phyloP scores from a whole-genome alignment of 208 protist genomes.

The Herpetomonas tarakana region DNA sequence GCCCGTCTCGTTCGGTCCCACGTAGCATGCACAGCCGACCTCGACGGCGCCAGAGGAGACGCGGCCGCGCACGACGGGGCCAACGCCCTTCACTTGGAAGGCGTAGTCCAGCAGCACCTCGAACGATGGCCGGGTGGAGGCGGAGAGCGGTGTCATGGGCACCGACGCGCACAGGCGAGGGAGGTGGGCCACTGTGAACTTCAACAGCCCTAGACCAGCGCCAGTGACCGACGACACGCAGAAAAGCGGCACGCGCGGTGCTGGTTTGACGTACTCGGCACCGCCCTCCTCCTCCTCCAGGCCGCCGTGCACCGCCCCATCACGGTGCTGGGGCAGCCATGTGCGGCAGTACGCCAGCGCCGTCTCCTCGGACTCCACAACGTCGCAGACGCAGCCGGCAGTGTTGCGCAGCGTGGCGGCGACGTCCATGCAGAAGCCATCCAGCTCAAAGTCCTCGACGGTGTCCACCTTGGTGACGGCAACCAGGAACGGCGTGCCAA shows the following conservation, averaged over 20 bases:
- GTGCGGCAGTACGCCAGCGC: slow-evolving; percentile 21
- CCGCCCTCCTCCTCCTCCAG: neutral
- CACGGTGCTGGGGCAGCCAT: slow-evolving; percentile 27
- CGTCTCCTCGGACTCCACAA: slow-evolving; percentile 27
- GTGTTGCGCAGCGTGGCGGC: slow-evolving; percentile 30
- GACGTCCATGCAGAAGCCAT: slow-evolving; percentile 86
- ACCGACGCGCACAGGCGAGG: slow-evolving; percentile 18
- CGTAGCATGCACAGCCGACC: slow-evolving; percentile 74
- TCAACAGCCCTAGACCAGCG: slow-evolving; percentile 52
- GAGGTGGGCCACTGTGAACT: slow-evolving; percentile 36
- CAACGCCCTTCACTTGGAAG: slow-evolving; percentile 83
- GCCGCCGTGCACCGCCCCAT: slow-evolving; percentile 21
- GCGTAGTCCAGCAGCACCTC: slow-evolving; percentile 81
- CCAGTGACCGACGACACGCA: slow-evolving; percentile 57
- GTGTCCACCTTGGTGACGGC: slow-evolving; percentile 95
- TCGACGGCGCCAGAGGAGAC: slow-evolving; percentile 84
- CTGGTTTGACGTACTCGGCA: slow-evolving; percentile 1
- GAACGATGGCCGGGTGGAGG: slow-evolving; percentile 30
- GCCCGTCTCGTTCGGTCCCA: slow-evolving; percentile 92
- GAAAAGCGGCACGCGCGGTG: slow-evolving; percentile 53
- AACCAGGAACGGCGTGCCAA: slow-evolving; percentile 90
- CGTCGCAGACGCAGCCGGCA: slow-evolving; percentile 35
- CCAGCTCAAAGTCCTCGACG: slow-evolving; percentile 90
- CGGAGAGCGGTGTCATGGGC: slow-evolving; percentile 11
- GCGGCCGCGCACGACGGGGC: slow-evolving; percentile 93